These are phyloP conservation scores for Starmerella floricola DNA, from an alignment of 805 yeast species.

Conservation along the genomic window DNA sequence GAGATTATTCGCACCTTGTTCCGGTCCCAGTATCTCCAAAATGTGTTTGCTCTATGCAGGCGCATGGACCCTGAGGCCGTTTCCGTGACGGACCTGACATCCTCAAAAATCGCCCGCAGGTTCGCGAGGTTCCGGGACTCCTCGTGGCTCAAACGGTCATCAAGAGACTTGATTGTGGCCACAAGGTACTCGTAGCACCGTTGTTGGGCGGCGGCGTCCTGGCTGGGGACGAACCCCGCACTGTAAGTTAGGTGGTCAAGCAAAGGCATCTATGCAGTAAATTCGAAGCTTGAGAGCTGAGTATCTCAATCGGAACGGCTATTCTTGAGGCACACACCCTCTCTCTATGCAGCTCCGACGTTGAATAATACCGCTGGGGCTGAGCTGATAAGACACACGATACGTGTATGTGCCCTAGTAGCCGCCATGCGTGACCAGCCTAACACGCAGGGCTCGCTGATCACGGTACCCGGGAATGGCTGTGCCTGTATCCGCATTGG, in stretches of 20 bases:
- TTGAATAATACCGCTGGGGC: too few relatives aligned
- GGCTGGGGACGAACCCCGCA: conserved; percentile 26
- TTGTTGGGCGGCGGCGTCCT: conserved; percentile 28
- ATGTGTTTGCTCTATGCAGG: conserved; percentile 23
- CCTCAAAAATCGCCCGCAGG: conserved; percentile 8
- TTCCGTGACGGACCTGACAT: conserved; percentile 18
- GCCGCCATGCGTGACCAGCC: too few relatives aligned
- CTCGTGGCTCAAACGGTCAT: conserved; percentile 11
- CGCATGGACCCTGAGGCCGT: conserved; percentile 16
- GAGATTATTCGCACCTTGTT: conserved; percentile 24
- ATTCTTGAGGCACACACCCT: neutral
- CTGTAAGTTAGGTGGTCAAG: conserved; percentile 18
- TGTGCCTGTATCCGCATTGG: too few relatives aligned
- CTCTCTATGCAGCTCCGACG: too few relatives aligned
- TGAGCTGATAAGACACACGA: too few relatives aligned
- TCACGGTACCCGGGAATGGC: too few relatives aligned
- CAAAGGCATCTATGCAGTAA: conserved; percentile 25
- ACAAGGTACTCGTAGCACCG: conserved; percentile 26
- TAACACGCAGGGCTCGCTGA: too few relatives aligned
- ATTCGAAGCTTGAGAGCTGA: too few relatives aligned
- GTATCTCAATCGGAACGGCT: neutral
- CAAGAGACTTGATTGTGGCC: conserved; percentile 20
- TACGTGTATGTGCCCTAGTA: too few relatives aligned
- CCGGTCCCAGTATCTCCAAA: conserved; percentile 32
- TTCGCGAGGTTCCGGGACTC: conserved; percentile 10